Conservation (phyloP, 2,329 filamentous ascomycete genomes). For the Aspergillus tubingensis region DNA sequence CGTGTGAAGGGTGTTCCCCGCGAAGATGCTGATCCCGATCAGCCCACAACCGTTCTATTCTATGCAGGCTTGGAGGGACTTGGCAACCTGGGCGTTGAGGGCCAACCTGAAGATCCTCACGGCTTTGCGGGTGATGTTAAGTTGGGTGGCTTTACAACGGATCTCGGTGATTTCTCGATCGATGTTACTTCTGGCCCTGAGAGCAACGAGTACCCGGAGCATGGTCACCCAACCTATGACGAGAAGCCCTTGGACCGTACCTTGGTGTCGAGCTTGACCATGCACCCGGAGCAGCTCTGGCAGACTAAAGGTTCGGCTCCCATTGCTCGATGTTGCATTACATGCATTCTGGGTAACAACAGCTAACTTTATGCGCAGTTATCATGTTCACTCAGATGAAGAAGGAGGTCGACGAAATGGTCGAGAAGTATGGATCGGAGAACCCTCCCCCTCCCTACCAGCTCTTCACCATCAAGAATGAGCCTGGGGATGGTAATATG, state of each 20-base stretch:
- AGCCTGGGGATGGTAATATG: constrained; percentile 65
- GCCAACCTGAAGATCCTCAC: constrained; percentile 50
- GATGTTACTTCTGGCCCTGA: constrained; percentile 71
- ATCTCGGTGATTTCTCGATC: constrained; percentile 78
- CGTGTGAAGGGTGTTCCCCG: constrained; percentile 80
- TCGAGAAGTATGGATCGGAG: constrained; percentile 62
- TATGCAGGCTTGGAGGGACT: constrained; percentile 79
- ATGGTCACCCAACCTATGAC: constrained; percentile 64
- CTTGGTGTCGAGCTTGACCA: constrained; percentile 69
- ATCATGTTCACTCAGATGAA: constrained; percentile 66
- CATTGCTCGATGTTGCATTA: neutral
- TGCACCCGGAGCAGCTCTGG: constrained; percentile 74
- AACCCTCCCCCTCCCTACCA: constrained; percentile 80
- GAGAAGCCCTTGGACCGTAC: constrained; percentile 75
- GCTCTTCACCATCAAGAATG: constrained; percentile 75
- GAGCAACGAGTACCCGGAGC: constrained; percentile 59
- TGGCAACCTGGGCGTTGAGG: constrained; percentile 64
- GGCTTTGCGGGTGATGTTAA: constrained; percentile 65
- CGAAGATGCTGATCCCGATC: constrained; percentile 64
- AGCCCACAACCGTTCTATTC: constrained; percentile 78
- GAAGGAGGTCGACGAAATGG: constrained; percentile 60
- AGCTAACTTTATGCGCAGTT: constrained; percentile 34
- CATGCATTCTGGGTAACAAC: neutral
- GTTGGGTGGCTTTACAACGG: constrained; percentile 68
- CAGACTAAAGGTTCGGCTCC: constrained; percentile 67